Evolutionary conservation across 768 basidiomycete species (phyloP).

Genomic region (Rhizopogon vinicolor): DNA sequence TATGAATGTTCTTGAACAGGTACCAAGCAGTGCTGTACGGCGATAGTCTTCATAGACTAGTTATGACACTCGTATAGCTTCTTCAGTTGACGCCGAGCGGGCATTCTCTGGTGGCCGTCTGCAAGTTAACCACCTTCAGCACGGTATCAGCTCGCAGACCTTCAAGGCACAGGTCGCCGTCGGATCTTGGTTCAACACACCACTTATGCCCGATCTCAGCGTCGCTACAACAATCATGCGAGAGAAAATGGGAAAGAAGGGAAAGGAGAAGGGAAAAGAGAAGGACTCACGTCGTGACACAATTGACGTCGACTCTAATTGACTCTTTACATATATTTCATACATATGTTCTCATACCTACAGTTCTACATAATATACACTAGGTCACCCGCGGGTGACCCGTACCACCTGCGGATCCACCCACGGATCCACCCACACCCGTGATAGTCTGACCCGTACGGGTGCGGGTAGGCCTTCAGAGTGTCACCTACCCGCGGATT

Average conservation of each 20-base stretch:
- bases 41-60: neutral
- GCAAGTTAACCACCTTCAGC: conserved; percentile 28
- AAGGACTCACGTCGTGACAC: too few species aligned
- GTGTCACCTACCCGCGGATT: neutral
- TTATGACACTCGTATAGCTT: neutral
- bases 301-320: too few species aligned
- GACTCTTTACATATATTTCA: too few species aligned
- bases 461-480: neutral
- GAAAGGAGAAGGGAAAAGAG: too few species aligned
- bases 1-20: too few species aligned
- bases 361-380: too few species aligned
- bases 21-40: too few species aligned
- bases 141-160: conserved; percentile 28
- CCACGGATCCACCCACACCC: neutral
- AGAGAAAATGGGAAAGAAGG: neutral
- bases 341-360: too few species aligned
- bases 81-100: conserved; percentile 32
- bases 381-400: neutral
- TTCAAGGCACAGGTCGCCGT: conserved; percentile 30
- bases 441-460: neutral
- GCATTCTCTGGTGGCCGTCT: conserved; percentile 27
- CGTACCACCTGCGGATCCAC: neutral
- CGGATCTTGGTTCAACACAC: conserved; percentile 27
- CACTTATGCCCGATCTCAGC: conserved; percentile 14
- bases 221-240: neutral